Percentiles rank a stretch among this genome's conserved stretches.
Conservation (phyloP, 768 basidiomycete genomes). For the Stropharia rugosoannulata region DNA sequence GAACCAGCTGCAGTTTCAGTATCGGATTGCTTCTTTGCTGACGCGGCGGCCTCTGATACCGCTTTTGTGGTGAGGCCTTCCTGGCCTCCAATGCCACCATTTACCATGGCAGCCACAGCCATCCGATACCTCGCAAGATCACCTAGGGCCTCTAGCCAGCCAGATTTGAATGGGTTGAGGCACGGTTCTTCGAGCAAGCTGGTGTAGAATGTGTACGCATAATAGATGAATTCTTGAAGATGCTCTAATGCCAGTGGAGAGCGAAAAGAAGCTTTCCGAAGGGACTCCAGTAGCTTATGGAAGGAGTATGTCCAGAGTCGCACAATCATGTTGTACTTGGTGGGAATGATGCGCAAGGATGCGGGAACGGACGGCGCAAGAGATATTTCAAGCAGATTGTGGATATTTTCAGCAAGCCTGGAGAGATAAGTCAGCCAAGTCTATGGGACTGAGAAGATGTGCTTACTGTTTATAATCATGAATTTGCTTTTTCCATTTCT, state of each 20-base stretch:
- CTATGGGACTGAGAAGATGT: conserved; percentile 2
- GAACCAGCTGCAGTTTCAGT: conserved; percentile 15
- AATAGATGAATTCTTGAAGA: conserved; percentile 92
- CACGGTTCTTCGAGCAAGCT: conserved; percentile 81
- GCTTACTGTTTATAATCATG: conserved; percentile 82
- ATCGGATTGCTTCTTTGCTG: conserved; percentile 13
- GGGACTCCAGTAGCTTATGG: conserved; percentile 84
- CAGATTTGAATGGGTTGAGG: conserved; percentile 66
- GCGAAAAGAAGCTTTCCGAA: conserved; percentile 80
- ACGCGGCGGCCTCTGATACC: conserved; percentile 42
- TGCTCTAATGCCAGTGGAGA: conserved; percentile 79
- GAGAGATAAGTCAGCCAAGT: conserved; percentile 4
- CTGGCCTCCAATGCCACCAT: conserved; percentile 40
- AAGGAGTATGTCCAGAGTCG: conserved; percentile 93
- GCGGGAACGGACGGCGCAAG: conserved; percentile 86
- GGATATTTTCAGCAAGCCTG: conserved; percentile 89
- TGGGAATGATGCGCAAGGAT: conserved; percentile 84
- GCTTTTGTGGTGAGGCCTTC: conserved; percentile 57
- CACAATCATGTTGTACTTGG: conserved; percentile 93
- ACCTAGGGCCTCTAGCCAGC: conserved; percentile 96
- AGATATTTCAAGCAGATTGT: conserved; percentile 83
- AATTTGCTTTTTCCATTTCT: conserved; percentile 74
- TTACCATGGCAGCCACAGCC: conserved; percentile 88
- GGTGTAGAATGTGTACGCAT: conserved; percentile 93
- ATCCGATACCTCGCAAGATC: conserved; percentile 95